phyloP scores from a whole-genome alignment of 768 basidiomycete genomes.

The Rhodosporidiobolus sp. region DNA sequence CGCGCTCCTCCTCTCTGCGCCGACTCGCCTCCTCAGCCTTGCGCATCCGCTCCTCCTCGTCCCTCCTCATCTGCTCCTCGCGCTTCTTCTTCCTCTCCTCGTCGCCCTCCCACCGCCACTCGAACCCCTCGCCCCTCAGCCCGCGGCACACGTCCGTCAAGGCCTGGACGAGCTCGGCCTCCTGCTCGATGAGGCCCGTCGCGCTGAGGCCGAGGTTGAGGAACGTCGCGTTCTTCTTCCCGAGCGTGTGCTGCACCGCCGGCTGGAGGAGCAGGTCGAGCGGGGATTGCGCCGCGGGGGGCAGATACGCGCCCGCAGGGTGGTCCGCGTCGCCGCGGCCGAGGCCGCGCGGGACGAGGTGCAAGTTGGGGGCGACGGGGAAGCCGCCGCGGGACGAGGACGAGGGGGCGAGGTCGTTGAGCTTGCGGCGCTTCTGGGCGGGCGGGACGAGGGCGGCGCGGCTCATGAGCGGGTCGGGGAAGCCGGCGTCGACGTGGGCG shows the following conservation, averaged over 20 bases:
- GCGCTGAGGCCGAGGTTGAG: conserved; percentile 32
- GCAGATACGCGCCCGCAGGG: conserved; percentile 35
- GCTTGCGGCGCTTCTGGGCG: conserved; percentile 22
- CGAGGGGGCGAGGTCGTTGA: conserved; percentile 14
- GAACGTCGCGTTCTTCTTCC: conserved; percentile 34
- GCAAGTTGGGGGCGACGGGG: conserved; percentile 41
- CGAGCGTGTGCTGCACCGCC: conserved; percentile 34
- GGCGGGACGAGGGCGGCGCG: conserved; percentile 2
- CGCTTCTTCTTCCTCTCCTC: conserved; percentile 8
- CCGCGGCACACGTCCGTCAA: conserved; percentile 35
- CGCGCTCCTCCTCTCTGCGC: background rate
- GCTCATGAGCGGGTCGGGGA: conserved; percentile 14
- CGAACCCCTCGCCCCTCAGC: conserved; percentile 41
- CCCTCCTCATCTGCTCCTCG: background rate
- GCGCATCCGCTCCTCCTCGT: conserved; percentile 2
- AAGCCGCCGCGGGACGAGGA: conserved; percentile 1
- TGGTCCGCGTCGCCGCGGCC: conserved; percentile 8
- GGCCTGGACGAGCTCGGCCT: conserved; percentile 32
- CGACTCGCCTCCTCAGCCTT: background rate
- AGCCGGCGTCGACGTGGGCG: conserved; percentile 34
- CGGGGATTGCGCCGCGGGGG: conserved; percentile 39
- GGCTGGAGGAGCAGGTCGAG: conserved; percentile 42
- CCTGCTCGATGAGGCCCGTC: conserved; percentile 43
- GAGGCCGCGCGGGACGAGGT: conserved; percentile 32
- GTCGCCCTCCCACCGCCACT: conserved; percentile 40